Conservation (phyloP, 352 stramenopile species). For the Phytophthora megakarya region DNA sequence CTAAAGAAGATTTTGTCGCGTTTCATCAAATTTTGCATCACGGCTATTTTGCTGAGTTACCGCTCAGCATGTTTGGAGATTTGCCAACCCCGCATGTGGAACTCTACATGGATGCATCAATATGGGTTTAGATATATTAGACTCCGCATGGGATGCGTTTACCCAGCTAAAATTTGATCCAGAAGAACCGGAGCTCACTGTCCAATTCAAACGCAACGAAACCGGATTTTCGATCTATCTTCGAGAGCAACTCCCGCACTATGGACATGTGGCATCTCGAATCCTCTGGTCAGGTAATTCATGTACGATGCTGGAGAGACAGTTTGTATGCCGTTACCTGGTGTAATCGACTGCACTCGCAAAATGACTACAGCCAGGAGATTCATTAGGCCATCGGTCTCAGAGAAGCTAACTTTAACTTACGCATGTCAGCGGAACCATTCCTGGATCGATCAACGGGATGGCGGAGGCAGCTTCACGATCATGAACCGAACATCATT, state of each 20-base stretch:
- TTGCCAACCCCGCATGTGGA: constrained; percentile 1
- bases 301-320: constrained; percentile 38
- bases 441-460: constrained; percentile 17
- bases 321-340: constrained; percentile 25
- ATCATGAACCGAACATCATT: constrained; percentile 18
- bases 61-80: constrained; percentile 7
- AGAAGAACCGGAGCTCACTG: background rate
- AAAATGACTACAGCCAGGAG: constrained; percentile 31
- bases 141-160: constrained; percentile 3
- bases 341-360: constrained; percentile 23
- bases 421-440: constrained; percentile 11
- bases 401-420: constrained; percentile 17
- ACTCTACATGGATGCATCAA: constrained; percentile 26
- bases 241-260: constrained; percentile 31
- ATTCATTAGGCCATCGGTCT: constrained; percentile 39
- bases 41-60: constrained; percentile 15
- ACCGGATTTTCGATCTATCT: constrained; percentile 44
- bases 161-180: constrained; percentile 13
- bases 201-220: no score
- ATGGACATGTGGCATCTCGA: constrained; percentile 14
- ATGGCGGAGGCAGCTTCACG: constrained; percentile 37
- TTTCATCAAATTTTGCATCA: constrained; percentile 7
- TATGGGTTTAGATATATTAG: background rate
- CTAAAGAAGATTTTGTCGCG: background rate
- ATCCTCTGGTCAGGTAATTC: background rate